Evolutionary conservation across 148 eudicot genomes (phyloP), one percentile per base, ranked within the genome.

Genomic region (Hydrangea macrophylla): DNA sequence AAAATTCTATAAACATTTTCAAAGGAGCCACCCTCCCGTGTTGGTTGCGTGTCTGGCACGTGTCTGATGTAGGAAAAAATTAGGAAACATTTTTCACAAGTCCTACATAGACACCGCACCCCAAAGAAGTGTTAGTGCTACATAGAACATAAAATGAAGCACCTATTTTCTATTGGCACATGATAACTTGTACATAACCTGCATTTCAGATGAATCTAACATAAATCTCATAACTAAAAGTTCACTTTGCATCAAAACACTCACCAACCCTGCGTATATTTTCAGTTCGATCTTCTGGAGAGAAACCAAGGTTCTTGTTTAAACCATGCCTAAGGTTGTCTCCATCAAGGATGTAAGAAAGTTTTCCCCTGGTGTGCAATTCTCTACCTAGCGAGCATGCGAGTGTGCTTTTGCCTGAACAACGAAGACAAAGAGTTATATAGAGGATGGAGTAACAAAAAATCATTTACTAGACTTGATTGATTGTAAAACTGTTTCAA

Each of bases 261-360:
- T 82, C 76, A 92, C 98, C 98, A 79, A 88, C 94, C 75, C 98
- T 84, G 58, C 98, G 89, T 53, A 92, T 92, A 70, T 90, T 92
- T 83, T 92, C 96, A 64, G 85, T 83, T 56, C 98, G 83, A 62
- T 90, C 96, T 65, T 90, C 96, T 2, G 92, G 84, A 42, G 80
- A 33, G 73, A 92, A 92, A 68, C 96, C 90, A 39, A 92, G 88
- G 72, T 92, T 87, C 75, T 86, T 92, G 79, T 86, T 92, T 11
- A 92, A 78, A 27, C 96, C 96, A 77, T 90, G 98, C 78, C 98
- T 84, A 62, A 92, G 78, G 78, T 90, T 92, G 79, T 92, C 98
- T 54, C 98, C 98, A 44, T 92, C 98, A 69, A 92, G 94, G 39
- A 90, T 78, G 68, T 92, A 92, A 17, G 98, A 85, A 62, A 92